Conservation (phyloP, 1,284 basidiomycete species). For the Tetrapyrgos nigripes region DNA sequence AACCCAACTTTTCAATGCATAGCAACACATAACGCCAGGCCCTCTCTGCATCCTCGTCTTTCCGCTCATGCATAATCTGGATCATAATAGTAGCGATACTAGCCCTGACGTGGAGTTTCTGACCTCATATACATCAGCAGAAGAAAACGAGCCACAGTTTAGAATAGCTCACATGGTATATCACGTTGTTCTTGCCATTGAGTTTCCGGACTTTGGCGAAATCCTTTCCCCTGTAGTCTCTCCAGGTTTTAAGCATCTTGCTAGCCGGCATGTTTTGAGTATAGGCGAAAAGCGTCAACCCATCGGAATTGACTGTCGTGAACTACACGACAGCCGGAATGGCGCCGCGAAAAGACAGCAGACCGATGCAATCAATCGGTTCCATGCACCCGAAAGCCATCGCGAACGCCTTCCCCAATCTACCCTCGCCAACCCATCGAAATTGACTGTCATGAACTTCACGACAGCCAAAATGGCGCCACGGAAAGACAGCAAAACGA, state of each 20-base stretch:
- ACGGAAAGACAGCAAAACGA: too few species aligned
- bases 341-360: too few species aligned
- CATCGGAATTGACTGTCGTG: too few species aligned
- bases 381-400: too few species aligned
- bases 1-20: not conserved
- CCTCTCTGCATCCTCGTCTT: not conserved
- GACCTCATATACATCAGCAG: too few species aligned
- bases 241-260: not conserved
- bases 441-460: too few species aligned
- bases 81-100: not conserved
- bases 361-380: too few species aligned
- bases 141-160: not conserved
- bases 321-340: too few species aligned
- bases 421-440: too few species aligned
- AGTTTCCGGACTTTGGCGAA: not conserved
- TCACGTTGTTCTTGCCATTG: not conserved
- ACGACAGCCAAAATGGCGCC: too few species aligned
- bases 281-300: not conserved
- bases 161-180: not conserved
- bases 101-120: not conserved
- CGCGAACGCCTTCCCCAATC: too few species aligned
- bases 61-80: not conserved
- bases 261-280: not conserved
- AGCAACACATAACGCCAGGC: not conserved
- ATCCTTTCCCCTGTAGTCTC: not conserved